These are phyloP conservation scores for Xylaria flabelliformis DNA, from an alignment of 495 filamentous ascomycete species.

Conservation along the genomic window DNA sequence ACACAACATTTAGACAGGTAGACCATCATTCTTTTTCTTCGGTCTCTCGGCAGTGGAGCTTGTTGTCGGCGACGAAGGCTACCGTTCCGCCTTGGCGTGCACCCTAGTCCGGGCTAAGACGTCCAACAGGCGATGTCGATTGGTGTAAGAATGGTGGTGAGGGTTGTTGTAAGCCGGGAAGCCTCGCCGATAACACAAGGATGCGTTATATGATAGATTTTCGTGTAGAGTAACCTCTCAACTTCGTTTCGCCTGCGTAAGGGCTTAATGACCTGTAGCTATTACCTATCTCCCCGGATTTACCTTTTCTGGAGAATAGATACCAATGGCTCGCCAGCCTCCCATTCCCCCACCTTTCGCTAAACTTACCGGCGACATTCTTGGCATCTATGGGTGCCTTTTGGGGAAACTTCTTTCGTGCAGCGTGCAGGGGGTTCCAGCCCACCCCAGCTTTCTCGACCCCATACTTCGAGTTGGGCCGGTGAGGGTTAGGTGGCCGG, in stretches of 20 bases:
- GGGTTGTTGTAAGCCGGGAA: conserved; percentile 1
- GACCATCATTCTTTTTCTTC: neutral
- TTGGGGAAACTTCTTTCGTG: neutral
- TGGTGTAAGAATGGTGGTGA: conserved; percentile 24
- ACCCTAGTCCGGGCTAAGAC: conserved; percentile 12
- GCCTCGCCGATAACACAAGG: conserved; percentile 3
- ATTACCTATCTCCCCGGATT: conserved; percentile 1
- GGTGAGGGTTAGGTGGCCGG: neutral
- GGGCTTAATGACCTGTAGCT: neutral
- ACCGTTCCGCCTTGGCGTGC: conserved; percentile 39
- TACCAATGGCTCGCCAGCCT: neutral
- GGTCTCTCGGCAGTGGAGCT: conserved; percentile 24
- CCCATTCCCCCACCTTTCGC: neutral
- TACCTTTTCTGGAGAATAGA: neutral
- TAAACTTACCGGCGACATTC: neutral
- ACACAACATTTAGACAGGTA: neutral
- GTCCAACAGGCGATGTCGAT: conserved; percentile 21
- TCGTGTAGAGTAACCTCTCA: neutral
- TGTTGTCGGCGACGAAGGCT: conserved; percentile 32
- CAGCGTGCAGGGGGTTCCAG: neutral
- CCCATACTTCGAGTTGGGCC: conserved; percentile 5
- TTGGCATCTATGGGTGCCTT: neutral
- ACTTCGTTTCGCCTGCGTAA: neutral
- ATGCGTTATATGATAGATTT: neutral
- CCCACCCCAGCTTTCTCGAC: conserved; percentile 15